Evolutionary conservation across 139 green algal genomes (phyloP).

Genomic region (Deuterostichococcus epilithicus): DNA sequence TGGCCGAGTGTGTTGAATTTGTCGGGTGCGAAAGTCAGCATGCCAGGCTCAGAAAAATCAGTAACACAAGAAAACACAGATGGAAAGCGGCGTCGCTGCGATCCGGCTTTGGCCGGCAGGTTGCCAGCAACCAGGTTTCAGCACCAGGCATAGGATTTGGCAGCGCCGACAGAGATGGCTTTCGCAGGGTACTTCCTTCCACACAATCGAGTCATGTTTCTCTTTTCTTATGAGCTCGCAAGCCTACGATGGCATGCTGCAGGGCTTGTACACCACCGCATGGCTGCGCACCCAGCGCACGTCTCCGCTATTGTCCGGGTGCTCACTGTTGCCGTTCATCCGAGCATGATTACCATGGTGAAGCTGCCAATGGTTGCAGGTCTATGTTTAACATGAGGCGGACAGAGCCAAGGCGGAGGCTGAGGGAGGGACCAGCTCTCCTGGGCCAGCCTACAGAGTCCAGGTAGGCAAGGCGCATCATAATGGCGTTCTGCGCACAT

Average conservation of each 20-base stretch:
- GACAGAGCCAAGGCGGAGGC: conserved; percentile 28
- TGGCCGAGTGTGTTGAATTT: too few species aligned
- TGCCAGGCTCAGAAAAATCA: too few species aligned
- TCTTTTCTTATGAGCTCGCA: neutral
- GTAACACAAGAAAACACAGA: conserved; percentile 6
- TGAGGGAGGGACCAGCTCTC: conserved; percentile 32
- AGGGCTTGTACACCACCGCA: neutral
- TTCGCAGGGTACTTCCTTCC: conserved; percentile 1
- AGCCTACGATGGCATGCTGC: neutral
- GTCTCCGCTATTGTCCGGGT: neutral
- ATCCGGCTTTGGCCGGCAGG: conserved; percentile 35
- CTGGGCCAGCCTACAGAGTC: conserved; percentile 29
- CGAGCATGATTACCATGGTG: neutral
- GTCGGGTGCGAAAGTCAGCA: too few species aligned
- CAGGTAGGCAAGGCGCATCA: conserved; percentile 19
- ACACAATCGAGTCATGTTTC: too few species aligned
- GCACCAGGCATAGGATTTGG: conserved; percentile 34
- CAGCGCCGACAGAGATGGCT: conserved; percentile 23
- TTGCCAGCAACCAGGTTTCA: conserved; percentile 9
- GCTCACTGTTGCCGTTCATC: neutral
- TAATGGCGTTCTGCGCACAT: conserved; percentile 10
- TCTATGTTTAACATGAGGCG: conserved; percentile 27
- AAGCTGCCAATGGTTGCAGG: conserved; percentile 5
- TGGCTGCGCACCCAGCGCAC: neutral
- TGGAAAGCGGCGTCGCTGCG: conserved; percentile 16